Base-by-base conservation (phyloP, 345 rosid species). In the Balakata baccata region DNA sequence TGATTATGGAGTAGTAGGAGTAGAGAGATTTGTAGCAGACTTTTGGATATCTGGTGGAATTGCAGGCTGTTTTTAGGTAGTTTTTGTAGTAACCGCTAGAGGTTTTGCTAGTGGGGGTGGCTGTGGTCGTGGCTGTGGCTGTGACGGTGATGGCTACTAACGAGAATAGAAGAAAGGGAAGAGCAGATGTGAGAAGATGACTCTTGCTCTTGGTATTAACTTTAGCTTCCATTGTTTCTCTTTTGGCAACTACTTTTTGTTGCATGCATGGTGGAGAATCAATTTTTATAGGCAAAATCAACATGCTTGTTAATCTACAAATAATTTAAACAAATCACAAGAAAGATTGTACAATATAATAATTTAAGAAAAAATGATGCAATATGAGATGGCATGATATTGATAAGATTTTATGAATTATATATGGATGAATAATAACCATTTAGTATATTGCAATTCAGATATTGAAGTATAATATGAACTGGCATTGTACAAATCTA, bases 11-110 rank as follows among this genome's bases (percentile, higher is more conserved):
- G 46, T 86, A 78, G 57, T 85, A 85, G 7, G 86, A 47, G 53
- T 88, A 83, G 69, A 93, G 90, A 16, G 79, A 75, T 52, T 73
- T 76, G 84, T 84, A 82, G 86, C 98, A 93, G 57, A 82, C 75
- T 11, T 60, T 57, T 3, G 97, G 93, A 62, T 85, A 85, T 29
- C 82, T 79, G 56, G 97, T 86, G 3, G 89, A 76, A 18, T 76
- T 78, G 83, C 97, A 91, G 11, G 85, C 86, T 17, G 75, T 84
- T 70, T 81, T 80, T 14, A 91, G 78, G 82, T 75, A 91, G 3
- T 72, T 80, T 59, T 58, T 82, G 90, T 84, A 87, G 47, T 6
- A 6, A 6, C 73, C 47, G 60, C 17, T 37, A 0, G 63, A 7
- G 9, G 16, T 38, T 14, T 66, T 66, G 23, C 79, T 61, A 7